Base-by-base conservation (phyloP, 306 rosid genomes). In the Canavalia ensiformis region DNA sequence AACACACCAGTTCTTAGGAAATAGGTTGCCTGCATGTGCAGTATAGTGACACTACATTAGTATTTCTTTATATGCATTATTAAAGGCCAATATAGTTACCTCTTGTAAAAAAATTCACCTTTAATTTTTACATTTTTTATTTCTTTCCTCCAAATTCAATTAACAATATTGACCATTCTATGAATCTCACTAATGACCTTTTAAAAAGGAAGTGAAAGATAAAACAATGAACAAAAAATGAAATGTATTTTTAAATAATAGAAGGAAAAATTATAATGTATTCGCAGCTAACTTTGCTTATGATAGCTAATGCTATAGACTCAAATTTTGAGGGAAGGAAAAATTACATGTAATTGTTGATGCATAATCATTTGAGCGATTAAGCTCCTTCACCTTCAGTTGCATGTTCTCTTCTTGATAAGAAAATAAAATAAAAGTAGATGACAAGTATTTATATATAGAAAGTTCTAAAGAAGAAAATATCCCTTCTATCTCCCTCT, bases 121-220 rank as follows among this genome's bases (percentile, higher is more conserved):
- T 92, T 87, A 77, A 95, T 90, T 81, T 92, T 86, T 11, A 95
- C 92, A 47, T 93, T 97, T 81, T 86, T 83, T 44, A 79, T 78
- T 75, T 97, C 91, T 92, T 84, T 95, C 72, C 98, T 91, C 99
- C 99, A 95, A 54, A 95, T 86, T 3, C 90, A 98, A 77, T 95
- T 95, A 83, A 95, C 90, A 69, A 95, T 93, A 75, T 95, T 95
- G 67, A 96, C 93, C 90, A 95, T 83, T 89, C 98, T 88, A 60
- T 93, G 94, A 55, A 97, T 95, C 86, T 95, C 99, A 73, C 90
- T 93, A 7, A 95, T 93, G 57, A 93, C 99, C 99, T 95, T 67
- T 11, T 2, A 45, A 54, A 35, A 68, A 74, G 39, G 8, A 51
- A 33, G 56, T 67, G 51, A 41, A 67, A 42, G 60, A 37, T 51